phyloP scores from a whole-genome alignment of 2,329 filamentous ascomycete genomes.

The Fusarium subtropicale region DNA sequence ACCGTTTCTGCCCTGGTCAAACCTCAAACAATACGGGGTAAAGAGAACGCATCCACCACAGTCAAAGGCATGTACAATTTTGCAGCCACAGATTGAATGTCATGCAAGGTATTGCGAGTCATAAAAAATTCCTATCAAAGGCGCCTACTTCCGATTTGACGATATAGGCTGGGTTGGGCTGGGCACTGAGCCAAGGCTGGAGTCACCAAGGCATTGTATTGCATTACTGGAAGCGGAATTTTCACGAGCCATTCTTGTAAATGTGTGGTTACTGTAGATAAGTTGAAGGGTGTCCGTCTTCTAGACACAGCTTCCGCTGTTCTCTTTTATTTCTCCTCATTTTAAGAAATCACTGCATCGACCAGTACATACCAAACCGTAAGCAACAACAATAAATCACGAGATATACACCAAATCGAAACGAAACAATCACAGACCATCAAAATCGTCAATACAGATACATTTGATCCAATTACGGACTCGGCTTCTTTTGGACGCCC shows the following conservation, averaged over 20 bases:
- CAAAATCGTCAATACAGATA: neutral
- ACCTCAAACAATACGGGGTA: conserved; percentile 43
- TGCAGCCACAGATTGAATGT: conserved; percentile 3
- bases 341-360: conserved; percentile 1
- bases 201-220: conserved; percentile 10
- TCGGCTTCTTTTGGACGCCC: conserved; percentile 19
- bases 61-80: neutral
- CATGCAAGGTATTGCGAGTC: conserved; percentile 1
- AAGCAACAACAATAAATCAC: conserved; percentile 1
- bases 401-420: conserved; percentile 25
- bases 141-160: conserved; percentile 10
- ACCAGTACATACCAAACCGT: conserved; percentile 6
- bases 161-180: conserved; percentile 15
- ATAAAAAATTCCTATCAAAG: conserved; percentile 32
- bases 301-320: conserved; percentile 9
- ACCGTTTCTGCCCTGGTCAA: conserved; percentile 28
- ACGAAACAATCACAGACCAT: conserved; percentile 36
- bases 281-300: conserved; percentile 24
- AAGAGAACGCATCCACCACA: conserved; percentile 1
- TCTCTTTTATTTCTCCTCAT: neutral
- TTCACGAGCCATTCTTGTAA: conserved; percentile 34
- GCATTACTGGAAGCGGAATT: conserved; percentile 4
- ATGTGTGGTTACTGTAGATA: conserved; percentile 35
- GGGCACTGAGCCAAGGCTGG: conserved; percentile 20
- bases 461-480: conserved; percentile 32